These are phyloP conservation scores for Phytopythium mirpurense DNA, from an alignment of 352 stramenopile genomes.

Conservation along the genomic window DNA sequence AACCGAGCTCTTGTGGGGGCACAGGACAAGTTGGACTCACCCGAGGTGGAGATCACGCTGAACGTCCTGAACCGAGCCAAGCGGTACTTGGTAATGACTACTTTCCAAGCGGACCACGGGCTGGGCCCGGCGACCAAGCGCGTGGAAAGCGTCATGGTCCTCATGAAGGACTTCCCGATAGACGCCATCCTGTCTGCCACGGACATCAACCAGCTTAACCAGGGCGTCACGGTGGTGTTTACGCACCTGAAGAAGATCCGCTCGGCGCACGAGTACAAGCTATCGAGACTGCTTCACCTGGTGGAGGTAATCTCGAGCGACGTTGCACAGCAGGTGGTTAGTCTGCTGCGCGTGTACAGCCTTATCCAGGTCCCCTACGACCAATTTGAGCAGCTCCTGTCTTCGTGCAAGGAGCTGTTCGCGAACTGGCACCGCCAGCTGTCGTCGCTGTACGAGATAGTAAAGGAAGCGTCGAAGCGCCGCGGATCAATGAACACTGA, in stretches of 20 bases:
- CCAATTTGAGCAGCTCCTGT: slow-evolving; percentile 74
- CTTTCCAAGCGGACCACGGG: slow-evolving; percentile 89
- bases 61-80: slow-evolving; percentile 90
- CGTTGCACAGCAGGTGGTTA: slow-evolving; percentile 76
- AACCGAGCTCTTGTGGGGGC: slow-evolving; percentile 83
- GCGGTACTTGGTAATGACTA: slow-evolving; percentile 85
- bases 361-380: slow-evolving; percentile 82
- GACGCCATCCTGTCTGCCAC: slow-evolving; percentile 89
- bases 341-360: slow-evolving; percentile 75
- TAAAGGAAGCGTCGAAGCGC: slow-evolving; percentile 83
- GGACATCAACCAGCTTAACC: slow-evolving; percentile 78
- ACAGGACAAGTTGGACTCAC: slow-evolving; percentile 82
- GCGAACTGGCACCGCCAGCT: slow-evolving; percentile 84
- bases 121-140: slow-evolving; percentile 81
- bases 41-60: slow-evolving; percentile 89
- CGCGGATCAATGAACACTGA: slow-evolving; percentile 79
- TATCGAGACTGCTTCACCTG: slow-evolving; percentile 68
- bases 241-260: slow-evolving; percentile 90
- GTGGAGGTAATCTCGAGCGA: slow-evolving; percentile 87
- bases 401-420: slow-evolving; percentile 81
- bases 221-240: slow-evolving; percentile 80
- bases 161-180: slow-evolving; percentile 93
- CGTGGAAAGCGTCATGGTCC: slow-evolving; percentile 86
- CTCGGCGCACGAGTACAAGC: slow-evolving; percentile 85
- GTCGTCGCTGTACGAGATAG: slow-evolving; percentile 78